Evolutionary conservation across 2,329 filamentous ascomycete genomes (phyloP).

Genomic region (Trichoderma brevicompactum): DNA sequence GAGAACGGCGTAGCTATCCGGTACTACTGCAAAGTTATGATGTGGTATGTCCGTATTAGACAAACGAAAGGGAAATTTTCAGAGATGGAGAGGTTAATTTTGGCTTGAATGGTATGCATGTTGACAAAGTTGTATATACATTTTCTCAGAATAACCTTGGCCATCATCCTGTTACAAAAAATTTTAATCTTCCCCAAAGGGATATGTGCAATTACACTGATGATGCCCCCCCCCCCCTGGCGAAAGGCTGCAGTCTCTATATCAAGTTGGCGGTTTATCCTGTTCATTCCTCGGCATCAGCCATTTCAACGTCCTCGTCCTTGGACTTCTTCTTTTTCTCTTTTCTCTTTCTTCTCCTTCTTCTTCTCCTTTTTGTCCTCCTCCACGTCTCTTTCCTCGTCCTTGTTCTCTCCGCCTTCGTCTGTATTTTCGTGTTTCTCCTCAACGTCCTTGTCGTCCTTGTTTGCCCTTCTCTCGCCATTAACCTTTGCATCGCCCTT

Average conservation of each 20-base stretch:
- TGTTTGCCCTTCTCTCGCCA: neutral
- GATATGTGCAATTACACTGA: no score
- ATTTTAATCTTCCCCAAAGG: no score
- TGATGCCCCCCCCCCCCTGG: no score
- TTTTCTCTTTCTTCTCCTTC: neutral
- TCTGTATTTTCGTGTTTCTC: neutral
- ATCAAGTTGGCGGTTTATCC: neutral
- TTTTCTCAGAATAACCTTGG: no score
- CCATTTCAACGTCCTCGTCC: constrained; percentile 20
- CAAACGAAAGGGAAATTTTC: neutral
- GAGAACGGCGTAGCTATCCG: no score
- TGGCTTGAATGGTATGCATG: neutral
- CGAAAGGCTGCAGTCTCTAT: neutral
- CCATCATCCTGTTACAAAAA: no score
- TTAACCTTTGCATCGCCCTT: constrained; percentile 4
- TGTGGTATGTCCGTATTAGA: no score
- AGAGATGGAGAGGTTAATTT: neutral
- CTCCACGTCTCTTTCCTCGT: neutral
- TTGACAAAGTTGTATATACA: no score
- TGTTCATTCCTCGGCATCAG: constrained; percentile 12
- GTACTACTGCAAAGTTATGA: no score
- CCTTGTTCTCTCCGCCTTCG: neutral
- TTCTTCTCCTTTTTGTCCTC: neutral
- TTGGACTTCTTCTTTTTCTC: constrained; percentile 23
- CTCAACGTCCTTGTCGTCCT: neutral